Base-by-base conservation (phyloP, 768 basidiomycete genomes). In the Pholiota microspora region DNA sequence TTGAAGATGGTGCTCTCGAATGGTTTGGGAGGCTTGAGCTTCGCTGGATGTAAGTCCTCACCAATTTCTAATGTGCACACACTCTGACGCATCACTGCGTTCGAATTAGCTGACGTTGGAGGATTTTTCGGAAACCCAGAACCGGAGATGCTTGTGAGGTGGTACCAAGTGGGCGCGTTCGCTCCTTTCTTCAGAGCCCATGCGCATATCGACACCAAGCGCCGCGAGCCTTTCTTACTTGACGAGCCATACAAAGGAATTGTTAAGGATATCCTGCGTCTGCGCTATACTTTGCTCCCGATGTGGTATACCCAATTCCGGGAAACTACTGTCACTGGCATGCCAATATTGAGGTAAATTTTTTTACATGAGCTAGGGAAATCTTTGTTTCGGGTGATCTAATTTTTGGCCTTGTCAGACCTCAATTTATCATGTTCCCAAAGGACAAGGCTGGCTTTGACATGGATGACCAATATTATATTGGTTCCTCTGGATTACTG, bases 61-160 rank as follows among this genome's bases (percentile, higher is more conserved):
- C 40, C 5, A n/a, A 8, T 27, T 35, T 21, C n/a, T 8, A 3
- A 3, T 4, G 12, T 28, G 44, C 36, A 12, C 16, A 12, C 25
- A 10, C 25, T 32, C 34, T 44, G 57, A 21, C 45, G 56, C 15
- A 56, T 47, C 48, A 47, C 23, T 52, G n/a, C n/a, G n/a, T 45
- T 31, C 35, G 4, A 25, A 23, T 8, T 49, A 98, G 96, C 97
- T 57, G 97, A 99, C 64, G 94, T 98, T 49, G 96, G 97, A 16
- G 97, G 97, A 13, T 99, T 98, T 86, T 98, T 98, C 66, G 95
- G 96, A 15, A 95, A 98, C 69, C 95, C 97, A 0, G 85, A 88
- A 42, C 80, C 89, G 0, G 97, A 98, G 65, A 93, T 98, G 85
- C 84, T 99, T 29, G 87, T 94, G 7, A 80, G 97, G 45, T 99